Base-by-base conservation (phyloP, 805 yeast genomes). In the Maudiozyma saulgeensis region DNA sequence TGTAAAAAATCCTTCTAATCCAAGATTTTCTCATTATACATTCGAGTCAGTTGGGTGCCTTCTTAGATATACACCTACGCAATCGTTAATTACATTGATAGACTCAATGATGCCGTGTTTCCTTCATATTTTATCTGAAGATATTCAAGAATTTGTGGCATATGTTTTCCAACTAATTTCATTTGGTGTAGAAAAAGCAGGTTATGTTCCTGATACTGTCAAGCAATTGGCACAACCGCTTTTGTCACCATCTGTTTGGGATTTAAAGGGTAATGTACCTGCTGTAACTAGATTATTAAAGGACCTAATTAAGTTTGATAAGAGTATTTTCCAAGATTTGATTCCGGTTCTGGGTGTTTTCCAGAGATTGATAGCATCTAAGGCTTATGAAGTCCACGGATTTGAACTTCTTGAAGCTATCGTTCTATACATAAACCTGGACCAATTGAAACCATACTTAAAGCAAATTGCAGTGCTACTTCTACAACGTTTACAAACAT, bases 301-400 rank as follows among this genome's bases (percentile, higher is more conserved):
- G 49, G 81, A 87, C 6, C 81, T 91, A 19, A 68, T 81, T n/a
- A 60, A 64, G 28, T 63, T 64, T 16, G 73, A 73, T 40, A 56
- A 59, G 9, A 47, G 56, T 2, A 57, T 67, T 2, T 74, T 68
- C 44, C 57, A 60, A n/a, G 76, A 74, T 45, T 64, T 88, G 41
- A 78, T 85, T 35, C 96, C 97, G 3, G 77, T 93, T 31, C 71
- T 93, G 40, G 99, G 99, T 39, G 96, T 93, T n/a, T 95, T 87
- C 73, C 99, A 95, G 69, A 88, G 90, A 64, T 72, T 93, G 55
- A 80, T 93, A 46, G 81, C 96, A 0, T 87, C 97, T 0, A 85
- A 84, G 56, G 76, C 80, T 15, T 84, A 88, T 58, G 98, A 93
- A 59, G 68, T 69, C 38, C 76, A 80, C 58, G 98, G 97, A 1